Conservation (phyloP, 768 basidiomycete genomes). For the Solioccasus polychromus region DNA sequence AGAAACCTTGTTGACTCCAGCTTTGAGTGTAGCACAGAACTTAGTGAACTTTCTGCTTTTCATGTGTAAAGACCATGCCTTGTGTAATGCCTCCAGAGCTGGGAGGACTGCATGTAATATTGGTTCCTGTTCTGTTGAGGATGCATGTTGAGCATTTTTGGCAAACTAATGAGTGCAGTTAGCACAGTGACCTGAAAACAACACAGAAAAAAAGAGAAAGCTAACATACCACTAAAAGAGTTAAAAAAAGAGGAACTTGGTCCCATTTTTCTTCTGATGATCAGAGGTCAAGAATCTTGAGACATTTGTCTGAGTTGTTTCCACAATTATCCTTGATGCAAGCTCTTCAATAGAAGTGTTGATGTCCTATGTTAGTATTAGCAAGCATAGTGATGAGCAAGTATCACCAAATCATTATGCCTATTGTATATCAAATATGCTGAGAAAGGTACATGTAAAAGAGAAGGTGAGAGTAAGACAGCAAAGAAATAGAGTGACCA, state of each 20-base stretch:
- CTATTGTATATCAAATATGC: no score
- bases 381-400: no score
- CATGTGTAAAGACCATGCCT: neutral
- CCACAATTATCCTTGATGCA: no score
- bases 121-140: conserved; percentile 3
- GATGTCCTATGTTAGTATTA: neutral
- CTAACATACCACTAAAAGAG: neutral
- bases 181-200: neutral
- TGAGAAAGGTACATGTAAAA: no score
- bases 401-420: no score
- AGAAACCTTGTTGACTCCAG: neutral
- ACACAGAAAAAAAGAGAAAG: neutral
- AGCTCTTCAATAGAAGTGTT: neutral
- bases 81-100: conserved; percentile 2
- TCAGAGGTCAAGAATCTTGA: neutral
- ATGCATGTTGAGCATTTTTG: conserved; percentile 4
- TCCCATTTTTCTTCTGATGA: neutral
- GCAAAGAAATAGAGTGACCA: no score
- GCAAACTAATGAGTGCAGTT: conserved; percentile 2
- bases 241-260: neutral
- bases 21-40: conserved; percentile 1
- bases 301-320: neutral
- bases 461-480: no score
- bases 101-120: neutral
- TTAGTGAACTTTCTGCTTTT: conserved; percentile 4